Conservation (phyloP, 192 early-diverging fungal genomes). For the Coemansia furcata region DNA sequence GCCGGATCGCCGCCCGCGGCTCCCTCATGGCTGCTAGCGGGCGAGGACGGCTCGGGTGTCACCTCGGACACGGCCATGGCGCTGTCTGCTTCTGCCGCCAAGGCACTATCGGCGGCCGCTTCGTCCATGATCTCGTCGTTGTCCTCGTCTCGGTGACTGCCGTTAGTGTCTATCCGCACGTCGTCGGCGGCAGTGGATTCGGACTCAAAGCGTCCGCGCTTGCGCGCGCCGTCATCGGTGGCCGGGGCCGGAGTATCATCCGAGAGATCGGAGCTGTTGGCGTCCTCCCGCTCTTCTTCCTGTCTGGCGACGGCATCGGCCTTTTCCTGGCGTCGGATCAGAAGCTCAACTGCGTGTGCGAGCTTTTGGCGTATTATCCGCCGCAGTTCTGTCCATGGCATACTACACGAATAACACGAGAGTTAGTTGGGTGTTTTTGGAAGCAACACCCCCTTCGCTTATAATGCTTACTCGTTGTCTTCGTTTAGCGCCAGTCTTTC, state of each 20-base stretch:
- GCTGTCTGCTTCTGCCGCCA: not conserved
- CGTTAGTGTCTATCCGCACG: not conserved
- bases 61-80: not conserved
- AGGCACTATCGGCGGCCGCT: not conserved
- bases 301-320: not conserved
- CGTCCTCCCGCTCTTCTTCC: not conserved
- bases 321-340: constrained; percentile 8
- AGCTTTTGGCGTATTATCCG: constrained; percentile 39
- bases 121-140: not conserved
- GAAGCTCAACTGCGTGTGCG: constrained; percentile 26
- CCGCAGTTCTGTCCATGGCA: constrained; percentile 40
- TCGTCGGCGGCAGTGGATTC: not conserved
- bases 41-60: not conserved
- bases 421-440: no score
- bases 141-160: constrained; percentile 6
- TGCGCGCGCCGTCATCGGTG: not conserved
- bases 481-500: constrained; percentile 41
- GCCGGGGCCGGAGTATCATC: not conserved
- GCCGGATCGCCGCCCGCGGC: not conserved
- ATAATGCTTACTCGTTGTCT: constrained; percentile 25
- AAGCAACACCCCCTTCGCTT: not conserved
- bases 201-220: not conserved
- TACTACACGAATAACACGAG: constrained; percentile 4
- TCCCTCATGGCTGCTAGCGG: not conserved
- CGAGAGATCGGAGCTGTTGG: constrained; percentile 6